These are phyloP conservation scores for Globisporangium radiosum DNA, from an alignment of 352 stramenopile species.

Conservation along the genomic window DNA sequence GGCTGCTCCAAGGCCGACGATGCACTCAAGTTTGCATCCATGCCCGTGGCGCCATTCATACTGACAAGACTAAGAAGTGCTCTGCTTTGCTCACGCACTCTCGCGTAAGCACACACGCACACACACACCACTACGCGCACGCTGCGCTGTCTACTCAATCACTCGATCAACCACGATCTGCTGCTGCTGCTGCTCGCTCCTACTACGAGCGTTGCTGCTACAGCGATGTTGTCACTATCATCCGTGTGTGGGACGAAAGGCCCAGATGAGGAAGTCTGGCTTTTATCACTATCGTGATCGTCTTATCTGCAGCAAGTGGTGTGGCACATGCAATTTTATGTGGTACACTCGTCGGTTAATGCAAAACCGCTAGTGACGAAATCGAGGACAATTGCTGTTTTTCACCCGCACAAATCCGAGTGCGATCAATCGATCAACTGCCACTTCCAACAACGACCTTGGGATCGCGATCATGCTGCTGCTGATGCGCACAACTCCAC, in stretches of 20 bases:
- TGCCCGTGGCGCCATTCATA: no score
- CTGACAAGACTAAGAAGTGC: no score
- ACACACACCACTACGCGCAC: no score
- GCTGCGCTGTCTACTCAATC: no score
- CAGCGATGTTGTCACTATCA: neutral
- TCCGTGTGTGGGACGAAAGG: neutral
- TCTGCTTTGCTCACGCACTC: conserved; percentile 14
- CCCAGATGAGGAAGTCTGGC: neutral
- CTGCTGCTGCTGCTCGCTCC: neutral
- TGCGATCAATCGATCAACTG: no score
- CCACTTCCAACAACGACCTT: no score
- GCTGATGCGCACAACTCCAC: no score
- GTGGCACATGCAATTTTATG: no score
- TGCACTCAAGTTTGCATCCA: no score
- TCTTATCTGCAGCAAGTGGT: neutral
- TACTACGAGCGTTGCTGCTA: neutral
- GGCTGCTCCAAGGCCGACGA: conserved; percentile 4
- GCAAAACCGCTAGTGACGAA: neutral
- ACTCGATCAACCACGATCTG: neutral
- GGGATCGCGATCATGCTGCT: no score
- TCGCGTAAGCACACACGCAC: neutral
- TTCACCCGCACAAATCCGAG: no score
- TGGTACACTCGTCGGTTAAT: neutral
- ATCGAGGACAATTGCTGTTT: no score
- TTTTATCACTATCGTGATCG: neutral